Percentiles rank a stretch among this genome's conserved stretches.
Evolutionary conservation across 2,329 filamentous ascomycete genomes (phyloP).

Genomic region (Exophiala bonariae): DNA sequence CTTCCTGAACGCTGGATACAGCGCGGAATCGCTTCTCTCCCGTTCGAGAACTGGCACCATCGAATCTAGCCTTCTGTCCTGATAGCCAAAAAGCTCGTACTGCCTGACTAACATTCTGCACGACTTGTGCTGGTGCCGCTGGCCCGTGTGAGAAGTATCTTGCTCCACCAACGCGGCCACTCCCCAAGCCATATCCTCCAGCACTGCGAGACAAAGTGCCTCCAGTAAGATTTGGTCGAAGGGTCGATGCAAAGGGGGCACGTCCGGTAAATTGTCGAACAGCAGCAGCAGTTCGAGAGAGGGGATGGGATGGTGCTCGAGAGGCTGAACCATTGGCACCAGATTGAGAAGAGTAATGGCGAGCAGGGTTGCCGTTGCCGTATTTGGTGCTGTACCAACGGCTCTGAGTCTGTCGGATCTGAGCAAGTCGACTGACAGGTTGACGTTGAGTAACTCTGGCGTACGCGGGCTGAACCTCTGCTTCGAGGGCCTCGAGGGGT

Average conservation of each 20-base stretch:
- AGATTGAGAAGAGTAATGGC: slow-evolving; percentile 52
- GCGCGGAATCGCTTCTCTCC: slow-evolving; percentile 79
- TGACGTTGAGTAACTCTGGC: slow-evolving; percentile 56
- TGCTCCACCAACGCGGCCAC: slow-evolving; percentile 67
- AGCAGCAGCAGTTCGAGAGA: slow-evolving; percentile 56
- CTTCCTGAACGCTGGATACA: slow-evolving; percentile 72
- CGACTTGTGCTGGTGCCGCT: slow-evolving; percentile 80
- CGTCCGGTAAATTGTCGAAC: slow-evolving; percentile 68
- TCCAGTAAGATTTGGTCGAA: slow-evolving; percentile 89
- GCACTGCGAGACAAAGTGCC: slow-evolving; percentile 81
- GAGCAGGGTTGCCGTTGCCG: slow-evolving; percentile 42
- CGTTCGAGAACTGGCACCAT: slow-evolving; percentile 66
- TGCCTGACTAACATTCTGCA: slow-evolving; percentile 92
- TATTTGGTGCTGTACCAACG: slow-evolving; percentile 62
- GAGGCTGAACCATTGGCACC: slow-evolving; percentile 45
- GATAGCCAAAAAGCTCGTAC: slow-evolving; percentile 91
- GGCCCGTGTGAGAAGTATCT: slow-evolving; percentile 90
- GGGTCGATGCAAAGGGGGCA: slow-evolving; percentile 81
- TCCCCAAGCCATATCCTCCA: slow-evolving; percentile 80
- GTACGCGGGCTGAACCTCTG: slow-evolving; percentile 56
- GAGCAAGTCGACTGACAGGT: slow-evolving; percentile 61
- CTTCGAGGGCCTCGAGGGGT: slow-evolving; percentile 20
- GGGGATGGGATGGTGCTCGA: slow-evolving; percentile 51
- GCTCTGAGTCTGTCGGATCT: slow-evolving; percentile 64
- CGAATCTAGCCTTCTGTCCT: slow-evolving; percentile 83